Evolutionary conservation across 2,329 filamentous ascomycete genomes (phyloP), one percentile per base, ranked within the genome.

Genomic region (Calcarisporium arbuscula): DNA sequence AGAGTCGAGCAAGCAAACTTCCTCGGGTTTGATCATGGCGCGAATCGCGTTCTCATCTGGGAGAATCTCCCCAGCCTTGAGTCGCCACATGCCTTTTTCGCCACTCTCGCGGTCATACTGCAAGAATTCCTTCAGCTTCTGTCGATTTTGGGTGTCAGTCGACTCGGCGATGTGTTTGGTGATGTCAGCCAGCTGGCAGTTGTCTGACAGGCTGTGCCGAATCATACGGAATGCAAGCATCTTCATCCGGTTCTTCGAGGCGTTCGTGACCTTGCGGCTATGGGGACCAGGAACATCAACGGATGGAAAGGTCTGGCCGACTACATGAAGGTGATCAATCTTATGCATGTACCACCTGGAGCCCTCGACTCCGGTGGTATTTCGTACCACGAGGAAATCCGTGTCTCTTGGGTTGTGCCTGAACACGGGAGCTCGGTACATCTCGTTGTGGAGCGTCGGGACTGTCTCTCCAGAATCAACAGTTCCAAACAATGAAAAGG

Each of bases 81-180:
- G 74, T 19, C 82, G 78, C 92, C 92, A 98, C 45, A 72, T 66
- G 20, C 86, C 85, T 51, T 89, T 89, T 34, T 81, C 75, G 7
- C 51, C 51, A 27, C 58, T 62, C 14, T 88, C 83, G 52, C 94
- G 89, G 51, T 92, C 83, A 53, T 95, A 96, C 31, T 80, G 74
- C 47, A 98, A 80, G 57, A 98, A 96, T 50, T 98, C 92, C 52
- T 95, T 92, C 63, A 98, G 81, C 60, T 96, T 95, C 52, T 94
- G 89, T 21, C 92, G 78, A 49, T 95, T 96, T 54, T 96, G 90
- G 36, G 92, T 88, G 53, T 96, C 90, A 15, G 86, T 92, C 6
- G 88, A 92, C 25, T 92, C 90, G 7, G 87, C 85, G 42, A 96
- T 86, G 56, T 98, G 92, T 28, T 80, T 84, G 4, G 89, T 95